Evolutionary conservation across 2,329 filamentous ascomycete genomes (phyloP).

Genomic region (Botrytis galanthina): DNA sequence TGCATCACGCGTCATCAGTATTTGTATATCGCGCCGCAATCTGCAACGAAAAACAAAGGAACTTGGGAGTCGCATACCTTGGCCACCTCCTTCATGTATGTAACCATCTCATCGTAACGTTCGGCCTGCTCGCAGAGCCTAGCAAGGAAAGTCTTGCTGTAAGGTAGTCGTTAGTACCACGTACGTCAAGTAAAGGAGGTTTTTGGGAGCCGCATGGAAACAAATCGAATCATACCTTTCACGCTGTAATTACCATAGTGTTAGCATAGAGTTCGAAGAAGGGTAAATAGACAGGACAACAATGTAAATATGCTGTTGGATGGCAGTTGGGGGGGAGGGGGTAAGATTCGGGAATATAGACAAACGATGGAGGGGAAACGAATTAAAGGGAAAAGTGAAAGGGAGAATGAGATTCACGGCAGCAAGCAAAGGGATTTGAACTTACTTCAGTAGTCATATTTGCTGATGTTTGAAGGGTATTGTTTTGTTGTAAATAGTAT

Average conservation of each 20-base stretch:
- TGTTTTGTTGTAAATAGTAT: constrained; percentile 11
- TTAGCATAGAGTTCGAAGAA: constrained; percentile 29
- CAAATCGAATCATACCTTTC: constrained; percentile 36
- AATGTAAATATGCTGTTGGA: constrained; percentile 22
- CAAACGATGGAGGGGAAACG: constrained; percentile 19
- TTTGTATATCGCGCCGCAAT: constrained; percentile 22
- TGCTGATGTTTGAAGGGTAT: constrained; percentile 8
- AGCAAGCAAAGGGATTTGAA: constrained; percentile 23
- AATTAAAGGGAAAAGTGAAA: constrained; percentile 15
- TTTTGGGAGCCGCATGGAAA: constrained; percentile 20
- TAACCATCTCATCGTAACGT: constrained; percentile 99
- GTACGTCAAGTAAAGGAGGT: constrained; percentile 15
- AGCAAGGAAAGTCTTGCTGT: constrained; percentile 99
- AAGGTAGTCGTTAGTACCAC: constrained; percentile 29
- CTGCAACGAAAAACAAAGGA: constrained; percentile 29
- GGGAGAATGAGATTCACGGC: neutral
- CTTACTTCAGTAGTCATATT: constrained; percentile 42
- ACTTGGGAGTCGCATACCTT: constrained; percentile 56
- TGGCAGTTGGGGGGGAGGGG: constrained; percentile 25
- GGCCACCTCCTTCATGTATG: constrained; percentile 99
- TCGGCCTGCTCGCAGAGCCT: constrained; percentile 99
- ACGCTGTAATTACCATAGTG: constrained; percentile 32
- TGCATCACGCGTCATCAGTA: constrained; percentile 35
- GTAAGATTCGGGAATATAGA: constrained; percentile 9
- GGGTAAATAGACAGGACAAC: constrained; percentile 17